Conservation (phyloP, 208 protist genomes). For the Wallacemonas sp. region DNA sequence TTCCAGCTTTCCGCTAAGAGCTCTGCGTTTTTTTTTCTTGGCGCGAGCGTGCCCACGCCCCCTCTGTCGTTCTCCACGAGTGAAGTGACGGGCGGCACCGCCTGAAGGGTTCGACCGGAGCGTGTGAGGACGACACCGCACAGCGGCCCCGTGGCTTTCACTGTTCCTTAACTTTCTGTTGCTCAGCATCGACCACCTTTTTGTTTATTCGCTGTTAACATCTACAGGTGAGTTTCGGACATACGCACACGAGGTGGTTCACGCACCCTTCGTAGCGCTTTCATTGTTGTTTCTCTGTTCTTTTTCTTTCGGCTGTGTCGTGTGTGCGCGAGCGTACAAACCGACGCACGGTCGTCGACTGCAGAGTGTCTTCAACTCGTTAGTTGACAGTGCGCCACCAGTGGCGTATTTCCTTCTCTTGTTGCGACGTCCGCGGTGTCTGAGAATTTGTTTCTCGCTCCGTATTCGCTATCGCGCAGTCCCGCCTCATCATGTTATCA, state of each 20-base stretch:
- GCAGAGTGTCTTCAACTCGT: too few species aligned
- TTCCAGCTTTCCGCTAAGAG: conserved; percentile 29
- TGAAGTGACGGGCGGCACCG: neutral
- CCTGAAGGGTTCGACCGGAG: neutral
- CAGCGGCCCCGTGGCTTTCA: too few species aligned
- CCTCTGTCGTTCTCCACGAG: neutral
- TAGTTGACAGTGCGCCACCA: too few species aligned
- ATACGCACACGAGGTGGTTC: too few species aligned
- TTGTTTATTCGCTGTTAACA: neutral
- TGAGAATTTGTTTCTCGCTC: neutral
- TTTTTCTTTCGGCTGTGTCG: too few species aligned
- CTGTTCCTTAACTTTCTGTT: neutral
- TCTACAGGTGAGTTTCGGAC: neutral
- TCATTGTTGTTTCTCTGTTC: neutral
- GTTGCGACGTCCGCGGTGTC: neutral
- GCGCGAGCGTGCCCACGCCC: conserved; percentile 13
- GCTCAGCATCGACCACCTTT: neutral
- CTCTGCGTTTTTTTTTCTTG: conserved; percentile 85
- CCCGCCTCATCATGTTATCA: neutral
- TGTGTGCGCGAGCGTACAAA: too few species aligned
- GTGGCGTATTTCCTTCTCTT: too few species aligned
- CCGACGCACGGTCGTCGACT: too few species aligned
- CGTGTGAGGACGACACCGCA: too few species aligned
- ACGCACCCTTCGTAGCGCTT: neutral
- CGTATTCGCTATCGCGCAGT: too few species aligned